Conservation (phyloP, 2,329 filamentous ascomycete species). For the Coniochaeta prunicola region DNA sequence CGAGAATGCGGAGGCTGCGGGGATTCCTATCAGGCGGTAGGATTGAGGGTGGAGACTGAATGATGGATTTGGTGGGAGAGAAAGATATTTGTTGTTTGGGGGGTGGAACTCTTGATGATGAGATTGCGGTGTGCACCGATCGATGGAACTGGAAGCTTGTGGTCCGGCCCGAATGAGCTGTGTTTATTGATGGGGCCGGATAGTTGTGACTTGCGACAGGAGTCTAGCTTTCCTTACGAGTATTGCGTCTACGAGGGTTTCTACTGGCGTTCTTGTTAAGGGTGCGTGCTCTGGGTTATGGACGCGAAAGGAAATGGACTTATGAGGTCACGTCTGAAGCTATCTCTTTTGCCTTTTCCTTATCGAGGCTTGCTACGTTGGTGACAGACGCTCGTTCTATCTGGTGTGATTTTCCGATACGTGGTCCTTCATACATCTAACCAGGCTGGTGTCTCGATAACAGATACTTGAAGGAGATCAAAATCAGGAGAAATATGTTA, state of each 20-base stretch:
- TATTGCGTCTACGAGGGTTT: neutral
- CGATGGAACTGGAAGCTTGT: too few species aligned
- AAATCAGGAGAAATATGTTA: neutral
- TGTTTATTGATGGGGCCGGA: too few species aligned
- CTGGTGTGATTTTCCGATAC: neutral
- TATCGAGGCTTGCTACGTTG: neutral
- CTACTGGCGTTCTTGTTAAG: neutral
- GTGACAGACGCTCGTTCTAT: neutral
- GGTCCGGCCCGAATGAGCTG: neutral
- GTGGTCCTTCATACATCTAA: neutral
- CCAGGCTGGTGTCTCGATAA: neutral
- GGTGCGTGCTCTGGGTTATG: neutral
- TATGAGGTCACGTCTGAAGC: neutral
- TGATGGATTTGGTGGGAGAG: neutral
- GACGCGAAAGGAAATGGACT: neutral
- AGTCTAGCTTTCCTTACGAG: neutral
- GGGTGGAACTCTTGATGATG: too few species aligned
- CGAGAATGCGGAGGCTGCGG: slow-evolving; percentile 12
- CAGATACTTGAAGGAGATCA: neutral
- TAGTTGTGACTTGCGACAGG: too few species aligned
- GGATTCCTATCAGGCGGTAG: slow-evolving; percentile 59
- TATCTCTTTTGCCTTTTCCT: neutral
- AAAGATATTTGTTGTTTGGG: too few species aligned
- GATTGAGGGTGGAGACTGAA: neutral
- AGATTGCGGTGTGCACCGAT: too few species aligned